phyloP scores from a whole-genome alignment of 352 stramenopile genomes.

The Globisporangium iwayamae region DNA sequence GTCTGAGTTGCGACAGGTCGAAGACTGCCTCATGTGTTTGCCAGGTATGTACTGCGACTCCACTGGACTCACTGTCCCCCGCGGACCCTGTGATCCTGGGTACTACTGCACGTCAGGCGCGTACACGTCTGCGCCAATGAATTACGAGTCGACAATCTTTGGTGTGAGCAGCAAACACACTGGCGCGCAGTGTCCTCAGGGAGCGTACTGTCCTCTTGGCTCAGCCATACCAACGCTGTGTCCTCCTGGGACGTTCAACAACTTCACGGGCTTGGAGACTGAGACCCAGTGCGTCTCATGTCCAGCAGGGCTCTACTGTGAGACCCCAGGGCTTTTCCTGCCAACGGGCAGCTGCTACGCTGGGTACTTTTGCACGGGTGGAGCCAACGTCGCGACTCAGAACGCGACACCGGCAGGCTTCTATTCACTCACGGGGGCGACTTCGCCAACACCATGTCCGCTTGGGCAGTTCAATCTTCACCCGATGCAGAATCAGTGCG shows the following conservation, averaged over 20 bases:
- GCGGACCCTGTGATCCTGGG: conserved; percentile 79
- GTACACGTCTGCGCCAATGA: conserved; percentile 89
- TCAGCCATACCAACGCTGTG: conserved; percentile 57
- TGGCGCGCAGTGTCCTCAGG: conserved; percentile 61
- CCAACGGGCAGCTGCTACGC: conserved; percentile 73
- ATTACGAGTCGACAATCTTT: conserved; percentile 63
- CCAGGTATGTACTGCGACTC: conserved; percentile 92
- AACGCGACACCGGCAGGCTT: conserved; percentile 43
- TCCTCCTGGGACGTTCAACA: conserved; percentile 74
- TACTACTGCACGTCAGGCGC: conserved; percentile 90
- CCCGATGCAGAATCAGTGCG: conserved; percentile 42
- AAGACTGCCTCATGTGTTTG: conserved; percentile 85
- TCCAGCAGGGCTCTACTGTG: conserved; percentile 71
- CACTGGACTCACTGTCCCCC: conserved; percentile 65
- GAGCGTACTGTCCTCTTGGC: conserved; percentile 67
- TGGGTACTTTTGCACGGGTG: conserved; percentile 79
- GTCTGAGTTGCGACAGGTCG: conserved; percentile 62
- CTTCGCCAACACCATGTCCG: conserved; percentile 41
- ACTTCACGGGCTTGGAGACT: conserved; percentile 63
- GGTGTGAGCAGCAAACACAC: conserved; percentile 62
- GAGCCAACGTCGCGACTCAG: conserved; percentile 49
- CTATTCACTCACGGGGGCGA: conserved; percentile 49
- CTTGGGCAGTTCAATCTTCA: conserved; percentile 65
- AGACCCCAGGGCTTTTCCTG: conserved; percentile 54
- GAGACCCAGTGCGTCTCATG: conserved; percentile 78